A percentile compares a stretch with the other conserved stretches of the same genome.
phyloP scores from a whole-genome alignment of 1,284 basidiomycete genomes.

The Cerioporus squamosus region DNA sequence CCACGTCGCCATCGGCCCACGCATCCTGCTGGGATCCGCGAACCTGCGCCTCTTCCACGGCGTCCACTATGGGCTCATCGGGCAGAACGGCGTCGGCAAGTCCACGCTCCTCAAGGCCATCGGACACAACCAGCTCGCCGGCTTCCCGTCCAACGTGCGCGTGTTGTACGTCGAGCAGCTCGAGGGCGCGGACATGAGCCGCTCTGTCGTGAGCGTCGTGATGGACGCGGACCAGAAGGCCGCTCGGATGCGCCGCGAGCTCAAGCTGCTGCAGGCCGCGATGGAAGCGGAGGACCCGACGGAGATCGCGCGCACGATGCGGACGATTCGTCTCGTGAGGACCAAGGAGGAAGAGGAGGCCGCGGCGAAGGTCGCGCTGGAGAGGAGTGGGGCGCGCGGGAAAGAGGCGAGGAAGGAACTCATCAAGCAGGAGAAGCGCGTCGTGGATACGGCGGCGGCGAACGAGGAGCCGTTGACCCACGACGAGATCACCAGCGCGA shows the following conservation, averaged over 20 bases:
- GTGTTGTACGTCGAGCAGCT: conserved; percentile 26
- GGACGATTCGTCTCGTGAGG: conserved; percentile 28
- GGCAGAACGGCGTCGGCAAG: conserved; percentile 97
- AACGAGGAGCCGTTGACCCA: conserved; percentile 8
- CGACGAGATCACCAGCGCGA: conserved; percentile 24
- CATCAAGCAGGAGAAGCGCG: conserved; percentile 51
- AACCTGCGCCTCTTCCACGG: conserved; percentile 56
- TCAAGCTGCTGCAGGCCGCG: conserved; percentile 20
- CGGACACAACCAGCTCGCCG: conserved; percentile 45
- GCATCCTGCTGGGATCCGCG: conserved; percentile 55
- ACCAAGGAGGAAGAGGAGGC: conserved; percentile 45
- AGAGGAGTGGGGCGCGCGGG: conserved; percentile 62
- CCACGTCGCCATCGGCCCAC: conserved; percentile 49
- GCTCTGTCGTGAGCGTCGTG: conserved; percentile 19
- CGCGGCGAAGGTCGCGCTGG: conserved; percentile 56
- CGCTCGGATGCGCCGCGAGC: conserved; percentile 18
- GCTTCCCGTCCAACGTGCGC: conserved; percentile 25
- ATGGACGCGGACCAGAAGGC: conserved; percentile 21
- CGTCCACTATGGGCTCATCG: conserved; percentile 72
- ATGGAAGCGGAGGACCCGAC: conserved; percentile 21
- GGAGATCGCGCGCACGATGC: conserved; percentile 24
- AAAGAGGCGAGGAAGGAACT: conserved; percentile 51
- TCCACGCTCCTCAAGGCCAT: conserved; percentile 96
- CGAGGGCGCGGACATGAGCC: conserved; percentile 23
- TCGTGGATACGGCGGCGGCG: conserved; percentile 33